phyloP scores from a whole-genome alignment of 805 yeast species.

The Yarrowia porcina region DNA sequence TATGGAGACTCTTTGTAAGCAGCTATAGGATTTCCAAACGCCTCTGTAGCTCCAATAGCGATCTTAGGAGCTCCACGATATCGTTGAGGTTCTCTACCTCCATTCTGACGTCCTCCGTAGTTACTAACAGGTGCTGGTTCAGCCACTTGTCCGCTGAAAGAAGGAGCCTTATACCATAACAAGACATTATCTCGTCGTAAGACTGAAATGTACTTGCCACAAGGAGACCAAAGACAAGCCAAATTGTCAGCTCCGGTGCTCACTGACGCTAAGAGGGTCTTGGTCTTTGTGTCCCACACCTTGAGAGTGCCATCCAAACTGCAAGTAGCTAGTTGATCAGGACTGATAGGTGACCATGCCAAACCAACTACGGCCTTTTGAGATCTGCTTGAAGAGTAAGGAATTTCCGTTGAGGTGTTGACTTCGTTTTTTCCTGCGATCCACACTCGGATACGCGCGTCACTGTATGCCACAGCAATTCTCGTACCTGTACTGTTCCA shows the following conservation, averaged over 20 bases:
- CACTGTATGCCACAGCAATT: slow-evolving; percentile 36
- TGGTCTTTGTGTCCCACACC: slow-evolving; percentile 48
- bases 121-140: neutral
- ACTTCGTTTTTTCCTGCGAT: slow-evolving; percentile 40
- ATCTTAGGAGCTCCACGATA: neutral
- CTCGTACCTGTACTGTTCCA: slow-evolving; percentile 39
- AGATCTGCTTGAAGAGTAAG: slow-evolving; percentile 38
- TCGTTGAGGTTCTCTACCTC: neutral
- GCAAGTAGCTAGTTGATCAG: slow-evolving; percentile 48
- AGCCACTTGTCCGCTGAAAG: slow-evolving; percentile 35
- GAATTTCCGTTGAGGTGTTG: slow-evolving; percentile 37
- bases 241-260: slow-evolving; percentile 32
- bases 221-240: slow-evolving; percentile 43
- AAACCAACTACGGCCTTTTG: slow-evolving; percentile 43
- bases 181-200: slow-evolving; percentile 8
- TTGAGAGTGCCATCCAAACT: slow-evolving; percentile 48
- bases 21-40: slow-evolving; percentile 25
- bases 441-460: slow-evolving; percentile 39
- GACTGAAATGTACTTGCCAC: slow-evolving; percentile 48
- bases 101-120: neutral
- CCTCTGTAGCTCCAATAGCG: neutral
- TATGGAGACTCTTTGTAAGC: slow-evolving; percentile 31
- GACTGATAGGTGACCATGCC: slow-evolving; percentile 50
- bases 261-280: slow-evolving; percentile 37
- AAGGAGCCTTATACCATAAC: slow-evolving; percentile 33